Evolutionary conservation across 164 flowering plant genomes (phyloP), one percentile per base, ranked within the genome.

Genomic region (Piper betle): DNA sequence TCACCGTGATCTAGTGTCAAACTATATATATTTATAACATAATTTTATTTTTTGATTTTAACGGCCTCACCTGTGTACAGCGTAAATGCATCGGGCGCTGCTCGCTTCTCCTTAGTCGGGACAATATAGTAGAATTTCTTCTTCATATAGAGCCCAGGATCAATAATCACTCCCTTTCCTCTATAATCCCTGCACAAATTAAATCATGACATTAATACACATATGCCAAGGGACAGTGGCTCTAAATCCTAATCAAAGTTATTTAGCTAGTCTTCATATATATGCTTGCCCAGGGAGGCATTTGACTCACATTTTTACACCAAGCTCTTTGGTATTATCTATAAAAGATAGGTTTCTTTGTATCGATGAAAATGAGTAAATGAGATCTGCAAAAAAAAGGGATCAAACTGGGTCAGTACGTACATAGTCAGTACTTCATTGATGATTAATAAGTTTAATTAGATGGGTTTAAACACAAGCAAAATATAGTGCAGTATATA

Each of bases 241-340:
- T 25, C 33, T 25, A 25, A 25, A 25, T 25, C 33, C 33, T 25
- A 25, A 25, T 25, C 33, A 25, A 12, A 46, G 12, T 46, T 46
- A 9, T 5, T 25, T 2, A 25, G 15, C 6, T 9, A 46, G 12
- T 10, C 10, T 10, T 6, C 15, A 46, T 3, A 46, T 10, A 46
- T 46, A 46, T 1, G 15, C 12, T 2, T 46, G 50, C 15, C 50
- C 46, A 46, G 7, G 12, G 15, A 8, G 12, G 11, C 12, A 1
- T 10, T 12, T 12, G 11, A 46, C 50, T 46, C 9, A 46, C 96
- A 69, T 84, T 66, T 90, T 87, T 95, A 96, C 86, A 8, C 93
- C 93, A 40, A 91, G 71, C 20, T 64, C 64, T 75, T 93, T 84
- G 6, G 97, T 82, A 65, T 91, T 96, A 65, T 91, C 97, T 18